Base-by-base conservation (phyloP, 1,139 yeast genomes). In the Kurtzmaniella quercitrusa region DNA sequence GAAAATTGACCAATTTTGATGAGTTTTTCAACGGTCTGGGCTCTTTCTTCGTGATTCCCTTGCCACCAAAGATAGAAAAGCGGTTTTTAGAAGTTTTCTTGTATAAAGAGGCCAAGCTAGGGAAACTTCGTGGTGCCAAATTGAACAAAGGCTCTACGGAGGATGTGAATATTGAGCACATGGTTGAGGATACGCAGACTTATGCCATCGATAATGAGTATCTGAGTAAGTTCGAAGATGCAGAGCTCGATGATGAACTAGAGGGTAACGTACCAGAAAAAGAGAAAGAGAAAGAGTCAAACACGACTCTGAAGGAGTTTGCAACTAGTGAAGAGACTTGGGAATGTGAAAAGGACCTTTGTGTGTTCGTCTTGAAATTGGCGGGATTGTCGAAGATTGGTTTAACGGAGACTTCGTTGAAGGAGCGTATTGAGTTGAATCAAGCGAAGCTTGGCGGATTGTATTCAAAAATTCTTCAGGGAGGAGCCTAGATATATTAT, bases 71-170 rank as follows among this genome's bases (percentile, higher is more conserved):
- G 2, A 36, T 65, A 6, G 68, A 68, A 51, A 44, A 50, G 1
- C 53, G 55, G 21, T 45, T 71, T 3, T 45, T 68, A 43, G 57
- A 60, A 25, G 52, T 64, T 10, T 71, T 65, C 44, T 58, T 71
- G 40, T 54, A 57, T 31, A 69, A 68, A 44, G 77, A 71, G 46
- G 58, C 66, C 1, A 54, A 52, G 24, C 46, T 67, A 6, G 73
- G 67, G 0, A 49, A 47, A 21, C 36, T 47, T 2, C 46, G 57
- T 14, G 63, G 60, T 0, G 55, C 72, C 3, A 68, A 70, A 11
- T 59, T 84, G 44, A 85, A 79, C 31, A 70, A 87, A 53, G 66
- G 63, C 19, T 81, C 72, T 34, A 71, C 73, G 34, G 90, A 84
- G 58, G 83, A 74, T 52, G 85, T 81, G 2, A 74, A 75, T 48